Conservation (phyloP, 2,329 filamentous ascomycete genomes). For the Endothia cerciana region DNA sequence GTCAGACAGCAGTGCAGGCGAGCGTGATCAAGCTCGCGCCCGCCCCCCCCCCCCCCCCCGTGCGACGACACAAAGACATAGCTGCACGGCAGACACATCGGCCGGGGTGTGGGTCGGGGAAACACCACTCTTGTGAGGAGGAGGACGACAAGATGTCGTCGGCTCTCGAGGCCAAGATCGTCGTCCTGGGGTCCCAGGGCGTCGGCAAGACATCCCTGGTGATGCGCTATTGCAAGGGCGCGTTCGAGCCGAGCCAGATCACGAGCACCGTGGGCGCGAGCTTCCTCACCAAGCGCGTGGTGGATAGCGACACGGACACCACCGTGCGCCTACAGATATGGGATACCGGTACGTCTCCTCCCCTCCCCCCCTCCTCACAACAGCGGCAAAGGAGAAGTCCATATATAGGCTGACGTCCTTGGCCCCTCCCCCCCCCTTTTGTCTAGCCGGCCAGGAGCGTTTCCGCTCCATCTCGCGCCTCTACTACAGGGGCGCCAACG, state of each 20-base stretch:
- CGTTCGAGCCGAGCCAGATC: constrained; percentile 66
- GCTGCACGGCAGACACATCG: too few relatives aligned
- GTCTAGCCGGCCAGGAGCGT: constrained; percentile 79
- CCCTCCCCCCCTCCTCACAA: constrained; percentile 2
- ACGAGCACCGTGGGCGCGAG: constrained; percentile 79
- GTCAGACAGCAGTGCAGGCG: too few relatives aligned
- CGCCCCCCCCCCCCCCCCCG: too few relatives aligned
- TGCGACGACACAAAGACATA: too few relatives aligned
- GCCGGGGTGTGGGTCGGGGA: background rate
- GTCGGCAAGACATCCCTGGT: constrained; percentile 81
- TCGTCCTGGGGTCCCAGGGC: constrained; percentile 78
- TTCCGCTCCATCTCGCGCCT: constrained; percentile 93
- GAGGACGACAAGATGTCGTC: constrained; percentile 41
- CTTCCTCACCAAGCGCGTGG: constrained; percentile 78
- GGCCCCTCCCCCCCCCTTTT: constrained; percentile 11
- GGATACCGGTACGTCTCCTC: constrained; percentile 70
- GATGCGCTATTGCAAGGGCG: constrained; percentile 74
- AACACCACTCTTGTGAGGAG: too few relatives aligned
- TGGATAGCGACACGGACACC: constrained; percentile 84
- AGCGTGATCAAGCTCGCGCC: too few relatives aligned
- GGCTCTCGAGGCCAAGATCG: constrained; percentile 79
- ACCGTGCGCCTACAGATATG: constrained; percentile 92
- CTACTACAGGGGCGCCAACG: constrained; percentile 95
- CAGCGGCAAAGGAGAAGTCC: background rate
- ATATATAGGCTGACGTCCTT: constrained; percentile 1